phyloP scores from a whole-genome alignment of 495 filamentous ascomycete species.

The Oleoguttula mirabilis region DNA sequence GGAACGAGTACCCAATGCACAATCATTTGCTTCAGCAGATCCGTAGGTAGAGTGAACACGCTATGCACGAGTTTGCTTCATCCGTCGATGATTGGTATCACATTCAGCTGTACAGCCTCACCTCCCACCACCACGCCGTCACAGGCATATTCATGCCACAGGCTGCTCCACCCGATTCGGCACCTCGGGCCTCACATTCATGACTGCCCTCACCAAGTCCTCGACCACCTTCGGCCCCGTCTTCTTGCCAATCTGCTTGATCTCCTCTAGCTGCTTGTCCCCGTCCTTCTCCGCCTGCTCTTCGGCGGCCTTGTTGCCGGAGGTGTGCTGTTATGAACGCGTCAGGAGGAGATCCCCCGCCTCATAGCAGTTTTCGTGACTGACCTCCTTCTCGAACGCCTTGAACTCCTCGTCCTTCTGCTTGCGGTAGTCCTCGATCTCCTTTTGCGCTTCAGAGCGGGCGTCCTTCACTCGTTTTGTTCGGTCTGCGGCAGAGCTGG shows the following conservation, averaged over 20 bases:
- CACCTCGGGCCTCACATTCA: slow-evolving; percentile 61
- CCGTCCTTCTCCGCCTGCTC: slow-evolving; percentile 75
- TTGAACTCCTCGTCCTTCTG: slow-evolving; percentile 91
- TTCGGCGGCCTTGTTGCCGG: slow-evolving; percentile 77
- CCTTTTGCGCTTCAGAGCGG: slow-evolving; percentile 88
- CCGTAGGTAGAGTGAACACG: too few relatives aligned
- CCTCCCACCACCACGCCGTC: too few relatives aligned
- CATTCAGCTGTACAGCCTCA: too few relatives aligned
- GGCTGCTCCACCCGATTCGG: slow-evolving; percentile 34
- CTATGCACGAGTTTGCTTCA: too few relatives aligned
- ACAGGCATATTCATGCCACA: too few relatives aligned
- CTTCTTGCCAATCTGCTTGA: slow-evolving; percentile 65
- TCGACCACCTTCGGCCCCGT: slow-evolving; percentile 67
- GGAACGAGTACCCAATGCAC: too few relatives aligned
- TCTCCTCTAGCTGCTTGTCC: slow-evolving; percentile 67
- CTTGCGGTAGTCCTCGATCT: slow-evolving; percentile 88
- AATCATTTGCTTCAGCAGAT: too few relatives aligned
- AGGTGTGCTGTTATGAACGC: slow-evolving; percentile 51
- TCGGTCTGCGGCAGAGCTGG: slow-evolving; percentile 50
- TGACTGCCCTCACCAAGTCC: slow-evolving; percentile 65
- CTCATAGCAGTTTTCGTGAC: slow-evolving; percentile 1
- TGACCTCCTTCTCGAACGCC: slow-evolving; percentile 83
- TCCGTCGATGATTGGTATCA: too few relatives aligned
- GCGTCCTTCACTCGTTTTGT: slow-evolving; percentile 96
- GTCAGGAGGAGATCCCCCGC: neutral